Base-by-base conservation (phyloP, 768 basidiomycete species). In the Trametes elegans region DNA sequence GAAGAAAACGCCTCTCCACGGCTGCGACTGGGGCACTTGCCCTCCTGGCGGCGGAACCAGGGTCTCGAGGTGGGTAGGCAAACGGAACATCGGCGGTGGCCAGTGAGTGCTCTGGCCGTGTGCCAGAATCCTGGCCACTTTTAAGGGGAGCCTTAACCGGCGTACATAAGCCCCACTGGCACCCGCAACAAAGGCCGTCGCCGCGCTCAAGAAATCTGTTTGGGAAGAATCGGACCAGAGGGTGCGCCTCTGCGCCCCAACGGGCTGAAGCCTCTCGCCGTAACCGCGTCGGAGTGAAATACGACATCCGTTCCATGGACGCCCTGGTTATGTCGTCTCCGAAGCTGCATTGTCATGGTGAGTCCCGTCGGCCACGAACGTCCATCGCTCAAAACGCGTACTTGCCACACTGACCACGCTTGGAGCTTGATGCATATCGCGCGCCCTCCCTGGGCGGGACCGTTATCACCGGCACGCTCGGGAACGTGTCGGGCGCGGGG, bases 61-160 rank as follows among this genome's bases (percentile, higher is more conserved):
- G 59, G 77, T 73, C 66, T 81, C 81, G 57, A 83, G 76, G 62
- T 82, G 78, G 44, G 83, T 79, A 62, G 83, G 83, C 62, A 85
- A 70, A 66, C 82, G 81, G 72, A 81, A 82, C 65, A 66, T 66
- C 29, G 46, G 46, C 54, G 54, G 42, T 44, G 52, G 18, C 41
- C 35, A 31, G 36, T 50, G 53, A 24, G 55, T 50, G 57, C 43
- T 49, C 50, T 53, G 53, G 36, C 35, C 27, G 52, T 49, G 43
- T 43, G 55, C 49, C 50, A 50, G 49, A 50, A 50, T 44, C 42
- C 34, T 38, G 43, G 29, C 42, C 49, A 57, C 47, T 54, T 49
- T 53, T 49, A 50, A 49, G 57, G 51, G 57, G 47, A 38, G 42
- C 54, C 47, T 54, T 50, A 46, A 40, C 57, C 53, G 52, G 52